Conservation (phyloP, 805 yeast species). For the Millerozyma acaciae region DNA sequence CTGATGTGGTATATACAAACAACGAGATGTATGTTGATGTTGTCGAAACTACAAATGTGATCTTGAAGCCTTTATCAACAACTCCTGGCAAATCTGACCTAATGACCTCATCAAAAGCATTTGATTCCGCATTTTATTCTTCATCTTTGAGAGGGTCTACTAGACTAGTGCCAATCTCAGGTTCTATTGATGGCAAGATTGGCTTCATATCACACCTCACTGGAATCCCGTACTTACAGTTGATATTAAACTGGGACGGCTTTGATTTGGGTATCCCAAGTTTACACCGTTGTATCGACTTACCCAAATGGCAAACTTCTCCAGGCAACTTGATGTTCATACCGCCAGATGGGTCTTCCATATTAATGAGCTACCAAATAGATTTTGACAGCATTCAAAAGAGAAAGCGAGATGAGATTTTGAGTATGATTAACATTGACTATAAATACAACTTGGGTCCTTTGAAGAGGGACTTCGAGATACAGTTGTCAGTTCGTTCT, state of each 20-base stretch:
- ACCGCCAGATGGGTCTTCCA: constrained; percentile 84
- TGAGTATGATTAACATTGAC: constrained; percentile 57
- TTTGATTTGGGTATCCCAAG: constrained; percentile 53
- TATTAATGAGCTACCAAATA: constrained; percentile 59
- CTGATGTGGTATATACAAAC: constrained; percentile 65
- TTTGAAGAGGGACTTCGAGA: constrained; percentile 57
- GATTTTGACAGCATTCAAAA: constrained; percentile 36
- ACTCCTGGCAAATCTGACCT: constrained; percentile 4
- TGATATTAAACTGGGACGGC: constrained; percentile 46
- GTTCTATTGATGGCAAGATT: constrained; percentile 60
- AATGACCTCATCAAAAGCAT: constrained; percentile 22
- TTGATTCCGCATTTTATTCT: constrained; percentile 28
- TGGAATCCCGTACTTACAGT: constrained; percentile 69
- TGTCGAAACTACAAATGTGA: constrained; percentile 58
- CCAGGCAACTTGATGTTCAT: constrained; percentile 58
- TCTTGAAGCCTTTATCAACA: constrained; percentile 35
- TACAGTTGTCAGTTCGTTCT: constrained; percentile 44
- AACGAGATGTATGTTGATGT: constrained; percentile 88
- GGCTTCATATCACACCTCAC: constrained; percentile 65
- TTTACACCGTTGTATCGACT: constrained; percentile 67
- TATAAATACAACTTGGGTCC: constrained; percentile 51
- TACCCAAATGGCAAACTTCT: constrained; percentile 44
- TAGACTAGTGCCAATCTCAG: constrained; percentile 40
- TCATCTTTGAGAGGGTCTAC: constrained; percentile 13
- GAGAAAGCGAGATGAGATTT: constrained; percentile 17